Percentiles rank a stretch among this genome's conserved stretches.
Evolutionary conservation across 176 grass and related monocot species (phyloP).

Genomic region (Phoenix dactylifera): DNA sequence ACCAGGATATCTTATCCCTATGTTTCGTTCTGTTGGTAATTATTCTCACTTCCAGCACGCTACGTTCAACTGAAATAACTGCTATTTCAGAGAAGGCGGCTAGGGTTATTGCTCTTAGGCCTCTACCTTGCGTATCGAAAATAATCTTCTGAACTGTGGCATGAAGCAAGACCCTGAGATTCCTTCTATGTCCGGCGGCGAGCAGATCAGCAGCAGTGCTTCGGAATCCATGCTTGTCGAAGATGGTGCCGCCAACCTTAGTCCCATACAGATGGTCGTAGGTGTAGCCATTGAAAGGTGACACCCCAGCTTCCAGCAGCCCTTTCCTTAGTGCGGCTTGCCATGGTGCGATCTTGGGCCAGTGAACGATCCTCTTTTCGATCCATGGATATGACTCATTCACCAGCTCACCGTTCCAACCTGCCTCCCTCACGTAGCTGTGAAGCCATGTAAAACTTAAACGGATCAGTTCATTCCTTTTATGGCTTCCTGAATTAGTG

Average conservation of each 20-base stretch:
- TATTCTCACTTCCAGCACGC: no score
- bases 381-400: slow-evolving; percentile 80
- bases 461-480: no score
- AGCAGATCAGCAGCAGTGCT: slow-evolving; percentile 76
- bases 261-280: slow-evolving; percentile 76
- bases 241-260: slow-evolving; percentile 80
- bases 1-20: no score
- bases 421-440: slow-evolving; percentile 53
- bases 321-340: slow-evolving; percentile 57
- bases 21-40: no score
- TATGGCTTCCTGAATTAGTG: no score
- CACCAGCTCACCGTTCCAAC: slow-evolving; percentile 65
- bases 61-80: no score
- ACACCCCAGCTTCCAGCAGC: slow-evolving; percentile 54
- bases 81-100: no score
- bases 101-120: no score
- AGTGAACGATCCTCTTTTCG: slow-evolving; percentile 58
- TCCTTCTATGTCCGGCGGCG: slow-evolving; percentile 42
- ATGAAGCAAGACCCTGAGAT: slow-evolving; percentile 61
- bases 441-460: neutral
- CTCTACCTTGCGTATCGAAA: slow-evolving; percentile 40
- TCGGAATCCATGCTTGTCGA: slow-evolving; percentile 56
- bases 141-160: slow-evolving; percentile 62
- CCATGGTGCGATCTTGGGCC: slow-evolving; percentile 76
- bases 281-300: slow-evolving; percentile 79